Percentiles rank a stretch among this genome's conserved stretches.
phyloP scores from a whole-genome alignment of 73 alveolate genomes.

The Paramecium bursaria region DNA sequence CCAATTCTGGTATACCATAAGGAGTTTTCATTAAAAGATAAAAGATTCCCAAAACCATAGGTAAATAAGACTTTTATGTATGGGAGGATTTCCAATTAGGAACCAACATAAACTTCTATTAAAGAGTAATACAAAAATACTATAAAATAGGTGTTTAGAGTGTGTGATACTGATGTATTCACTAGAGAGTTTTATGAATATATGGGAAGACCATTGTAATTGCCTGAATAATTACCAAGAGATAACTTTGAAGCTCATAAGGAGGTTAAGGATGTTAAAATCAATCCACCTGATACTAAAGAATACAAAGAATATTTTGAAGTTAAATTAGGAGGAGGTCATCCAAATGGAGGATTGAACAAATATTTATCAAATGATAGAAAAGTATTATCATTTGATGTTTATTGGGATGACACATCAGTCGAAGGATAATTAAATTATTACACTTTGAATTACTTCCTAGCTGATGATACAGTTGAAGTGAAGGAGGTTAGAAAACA shows the following conservation, averaged over 20 bases:
- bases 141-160: constrained; percentile 82
- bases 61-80: constrained; percentile 74
- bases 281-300: constrained; percentile 90
- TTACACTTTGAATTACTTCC: constrained; percentile 90
- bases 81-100: constrained; percentile 88
- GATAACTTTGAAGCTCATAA: constrained; percentile 84
- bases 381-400: constrained; percentile 46
- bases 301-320: constrained; percentile 93
- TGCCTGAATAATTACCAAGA: constrained; percentile 87
- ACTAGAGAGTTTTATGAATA: constrained; percentile 88
- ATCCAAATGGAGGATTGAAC: constrained; percentile 58
- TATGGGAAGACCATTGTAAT: constrained; percentile 83
- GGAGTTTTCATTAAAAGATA: constrained; percentile 97
- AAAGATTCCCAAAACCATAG: constrained; percentile 85
- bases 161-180: constrained; percentile 91
- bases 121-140: constrained; percentile 63
- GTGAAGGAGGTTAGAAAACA: constrained; percentile 90
- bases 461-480: constrained; percentile 92
- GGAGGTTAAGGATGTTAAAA: constrained; percentile 85
- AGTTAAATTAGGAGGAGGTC: constrained; percentile 93
- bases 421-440: constrained; percentile 94
- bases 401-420: constrained; percentile 74
- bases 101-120: constrained; percentile 76
- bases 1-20: constrained; percentile 97
- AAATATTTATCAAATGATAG: constrained; percentile 44